phyloP scores from a whole-genome alignment of 441 rosid species.

The Aleurites moluccanus region DNA sequence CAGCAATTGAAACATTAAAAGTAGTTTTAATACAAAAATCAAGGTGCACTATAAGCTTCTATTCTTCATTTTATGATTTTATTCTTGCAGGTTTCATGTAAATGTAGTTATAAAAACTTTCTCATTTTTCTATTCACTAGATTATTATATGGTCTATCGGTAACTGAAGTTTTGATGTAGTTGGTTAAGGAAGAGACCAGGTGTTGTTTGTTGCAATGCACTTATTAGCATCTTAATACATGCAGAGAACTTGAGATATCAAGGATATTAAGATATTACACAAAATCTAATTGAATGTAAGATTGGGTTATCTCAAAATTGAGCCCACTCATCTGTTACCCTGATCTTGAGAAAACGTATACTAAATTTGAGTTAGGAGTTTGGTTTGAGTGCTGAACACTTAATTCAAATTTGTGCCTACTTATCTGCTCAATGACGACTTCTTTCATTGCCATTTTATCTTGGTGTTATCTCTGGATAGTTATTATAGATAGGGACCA shows the following conservation, averaged over 20 bases:
- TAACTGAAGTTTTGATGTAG: neutral
- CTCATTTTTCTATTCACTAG: neutral
- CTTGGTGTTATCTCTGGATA: neutral
- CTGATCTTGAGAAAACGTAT: no score
- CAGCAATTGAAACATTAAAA: neutral
- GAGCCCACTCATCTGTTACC: neutral
- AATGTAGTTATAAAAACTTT: neutral
- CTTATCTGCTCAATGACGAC: neutral
- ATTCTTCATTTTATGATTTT: neutral
- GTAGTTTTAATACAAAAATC: neutral
- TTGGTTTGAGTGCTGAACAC: neutral
- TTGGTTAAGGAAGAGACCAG: neutral
- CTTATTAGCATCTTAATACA: neutral
- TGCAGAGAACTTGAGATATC: neutral
- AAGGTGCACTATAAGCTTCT: neutral
- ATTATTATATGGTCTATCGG: neutral
- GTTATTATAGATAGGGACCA: neutral
- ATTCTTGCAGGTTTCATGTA: neutral
- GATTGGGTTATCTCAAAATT: neutral
- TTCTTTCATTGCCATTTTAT: neutral
- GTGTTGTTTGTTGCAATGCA: neutral
- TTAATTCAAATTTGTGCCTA: no score
- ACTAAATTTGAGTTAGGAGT: neutral
- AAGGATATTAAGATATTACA: neutral
- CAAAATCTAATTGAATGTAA: neutral